Base-by-base conservation (phyloP, 2,329 filamentous ascomycete genomes). In the Sclerotinia minor region DNA sequence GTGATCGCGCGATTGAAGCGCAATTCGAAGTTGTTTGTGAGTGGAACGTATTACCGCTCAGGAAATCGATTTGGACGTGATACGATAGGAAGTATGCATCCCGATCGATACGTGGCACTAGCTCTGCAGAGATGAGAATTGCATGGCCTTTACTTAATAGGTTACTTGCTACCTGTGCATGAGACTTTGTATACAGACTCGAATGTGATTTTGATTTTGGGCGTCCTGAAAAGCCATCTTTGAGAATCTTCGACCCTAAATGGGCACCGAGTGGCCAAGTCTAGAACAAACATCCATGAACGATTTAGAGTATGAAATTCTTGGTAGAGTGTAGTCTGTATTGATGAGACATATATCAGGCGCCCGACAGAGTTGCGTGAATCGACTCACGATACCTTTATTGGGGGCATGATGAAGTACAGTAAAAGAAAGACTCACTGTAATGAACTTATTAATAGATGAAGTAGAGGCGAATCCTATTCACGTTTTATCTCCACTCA, bases 351-450 rank as follows among this genome's bases (percentile, higher is more conserved):
- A 38, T 24, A 21, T 50, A 21, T 50, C 5, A 38, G n/a, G 45
- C 50, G 45, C 19, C 59, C 21, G 26, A 26, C 13, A 24, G 7
- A 61, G n/a, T 35, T 49, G n/a, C 45, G n/a, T 35, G 17, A 3
- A 35, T 24, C 24, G 15, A 19, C 44, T 49, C 58, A 50, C 29
- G 1, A 35, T 55, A 29, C 26, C 21, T 35, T 32, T 32, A 2
- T 50, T 17, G 45, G 7, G 21, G 8, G 7, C 19, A 35, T 50
- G n/a, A 38, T 50, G 45, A 50, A 38, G 45, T 38, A 50, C 21
- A 61, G 21, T 61, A 50, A 45, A 21, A 50, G 24, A 50, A 50
- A 61, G 45, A 61, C 58, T 61, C 49, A 61, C 58, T 26, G 24
- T 35, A 21, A 61, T 50, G 45, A 61, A 21, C 17, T 7, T 61